Percentiles rank a stretch among this genome's conserved stretches.
Evolutionary conservation across 2,329 filamentous ascomycete genomes (phyloP).

Genomic region (Amphichorda felina): DNA sequence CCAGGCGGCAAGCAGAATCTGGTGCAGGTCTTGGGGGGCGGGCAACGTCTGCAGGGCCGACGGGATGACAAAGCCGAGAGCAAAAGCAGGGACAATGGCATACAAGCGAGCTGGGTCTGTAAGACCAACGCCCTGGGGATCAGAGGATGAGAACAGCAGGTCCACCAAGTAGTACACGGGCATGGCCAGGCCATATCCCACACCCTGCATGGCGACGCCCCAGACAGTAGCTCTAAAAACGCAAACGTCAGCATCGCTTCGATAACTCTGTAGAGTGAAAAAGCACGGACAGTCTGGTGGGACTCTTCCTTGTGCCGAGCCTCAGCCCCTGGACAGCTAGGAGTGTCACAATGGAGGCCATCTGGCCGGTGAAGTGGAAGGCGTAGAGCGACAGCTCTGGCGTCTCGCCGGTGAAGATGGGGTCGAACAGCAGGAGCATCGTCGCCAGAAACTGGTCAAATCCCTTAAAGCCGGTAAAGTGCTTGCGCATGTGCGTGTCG

Average conservation of each 20-base stretch:
- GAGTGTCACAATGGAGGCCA: constrained; percentile 8
- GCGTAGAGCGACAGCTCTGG: constrained; percentile 6
- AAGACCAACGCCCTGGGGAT: constrained; percentile 7
- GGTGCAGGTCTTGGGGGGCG: constrained; percentile 8
- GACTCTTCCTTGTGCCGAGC: constrained; percentile 2
- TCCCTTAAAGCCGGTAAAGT: constrained; percentile 7
- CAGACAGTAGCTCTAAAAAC: constrained; percentile 10
- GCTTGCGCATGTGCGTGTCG: constrained; percentile 8
- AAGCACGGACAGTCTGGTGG: neutral
- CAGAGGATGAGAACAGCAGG: constrained; percentile 5
- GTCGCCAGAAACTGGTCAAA: constrained; percentile 9
- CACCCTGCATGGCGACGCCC: constrained; percentile 9
- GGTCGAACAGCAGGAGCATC: constrained; percentile 11
- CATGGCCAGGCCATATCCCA: constrained; percentile 11
- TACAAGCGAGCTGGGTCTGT: constrained; percentile 9
- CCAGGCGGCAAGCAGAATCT: constrained; percentile 12
- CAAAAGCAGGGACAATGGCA: constrained; percentile 8
- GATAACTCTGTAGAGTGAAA: neutral
- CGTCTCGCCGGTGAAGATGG: constrained; percentile 3
- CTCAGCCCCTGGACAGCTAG: constrained; percentile 11
- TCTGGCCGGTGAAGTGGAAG: constrained; percentile 11
- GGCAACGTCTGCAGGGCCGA: constrained; percentile 9
- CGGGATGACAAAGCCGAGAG: constrained; percentile 10
- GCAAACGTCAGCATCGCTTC: neutral
- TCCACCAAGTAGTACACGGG: constrained; percentile 11